Percentiles rank a stretch among this genome's conserved stretches.
These are phyloP conservation scores for Tremella yokohamensis DNA, from an alignment of 768 basidiomycete genomes.

Conservation along the genomic window DNA sequence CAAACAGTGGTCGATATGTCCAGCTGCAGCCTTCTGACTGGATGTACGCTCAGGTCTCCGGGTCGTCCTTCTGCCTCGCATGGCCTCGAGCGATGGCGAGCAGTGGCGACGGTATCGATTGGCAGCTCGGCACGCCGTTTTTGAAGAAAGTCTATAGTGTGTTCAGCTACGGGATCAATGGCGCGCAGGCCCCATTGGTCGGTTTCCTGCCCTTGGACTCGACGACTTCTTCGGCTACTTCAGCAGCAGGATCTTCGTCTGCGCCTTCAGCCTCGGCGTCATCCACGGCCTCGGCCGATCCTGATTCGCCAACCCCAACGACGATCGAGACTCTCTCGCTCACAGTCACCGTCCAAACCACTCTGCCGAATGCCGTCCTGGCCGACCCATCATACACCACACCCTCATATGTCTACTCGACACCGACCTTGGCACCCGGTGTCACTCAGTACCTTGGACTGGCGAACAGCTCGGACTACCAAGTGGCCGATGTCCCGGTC, in stretches of 20 bases:
- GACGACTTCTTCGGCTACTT: neutral
- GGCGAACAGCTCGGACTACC: conserved; percentile 21
- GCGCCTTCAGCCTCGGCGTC: conserved; percentile 9
- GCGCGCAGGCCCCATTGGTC: conserved; percentile 41
- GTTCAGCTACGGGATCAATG: conserved; percentile 46
- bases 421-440: conserved; percentile 9
- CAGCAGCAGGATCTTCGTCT: neutral
- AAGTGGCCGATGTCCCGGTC: conserved; percentile 21
- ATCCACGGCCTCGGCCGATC: conserved; percentile 4
- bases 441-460: conserved; percentile 20
- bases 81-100: conserved; percentile 43
- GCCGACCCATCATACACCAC: conserved; percentile 22
- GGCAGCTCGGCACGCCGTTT: conserved; percentile 49
- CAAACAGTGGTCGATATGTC: conserved; percentile 25
- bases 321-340: conserved; percentile 19
- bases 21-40: conserved; percentile 47
- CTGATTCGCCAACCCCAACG: conserved; percentile 23
- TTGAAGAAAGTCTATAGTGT: conserved; percentile 42
- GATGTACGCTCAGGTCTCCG: conserved; percentile 39
- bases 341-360: conserved; percentile 19
- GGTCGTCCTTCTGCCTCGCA: conserved; percentile 39
- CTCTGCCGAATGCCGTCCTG: conserved; percentile 26
- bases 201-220: conserved; percentile 41
- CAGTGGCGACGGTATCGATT: conserved; percentile 44
- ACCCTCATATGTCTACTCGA: conserved; percentile 20